phyloP scores from a whole-genome alignment of 352 stramenopile genomes.

The Globisporangium paroecandrum region DNA sequence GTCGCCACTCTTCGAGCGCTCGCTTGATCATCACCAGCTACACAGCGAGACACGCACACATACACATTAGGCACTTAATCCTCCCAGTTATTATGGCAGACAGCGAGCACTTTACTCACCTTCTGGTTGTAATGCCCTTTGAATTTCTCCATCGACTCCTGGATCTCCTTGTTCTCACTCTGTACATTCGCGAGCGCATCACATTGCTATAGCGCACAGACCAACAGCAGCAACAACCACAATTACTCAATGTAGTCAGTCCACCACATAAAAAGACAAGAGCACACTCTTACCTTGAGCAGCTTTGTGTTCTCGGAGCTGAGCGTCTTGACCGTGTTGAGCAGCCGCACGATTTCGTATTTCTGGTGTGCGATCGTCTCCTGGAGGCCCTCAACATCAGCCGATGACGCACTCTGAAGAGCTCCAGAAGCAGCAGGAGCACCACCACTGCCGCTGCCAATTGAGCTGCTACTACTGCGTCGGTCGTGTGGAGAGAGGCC shows the following conservation, averaged over 20 bases:
- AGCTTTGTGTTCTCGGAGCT: conserved; percentile 83
- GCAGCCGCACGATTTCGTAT: conserved; percentile 72
- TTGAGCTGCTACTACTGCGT: conserved; percentile 3
- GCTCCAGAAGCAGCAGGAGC: not conserved
- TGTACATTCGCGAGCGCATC: conserved; percentile 69
- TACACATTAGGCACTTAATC: not conserved
- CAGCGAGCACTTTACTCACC: conserved; percentile 25
- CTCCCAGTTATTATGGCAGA: not conserved
- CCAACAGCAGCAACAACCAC: not conserved
- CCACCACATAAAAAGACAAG: not conserved
- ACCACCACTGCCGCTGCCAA: not conserved
- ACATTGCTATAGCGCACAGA: conserved; percentile 50
- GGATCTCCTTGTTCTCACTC: conserved; percentile 71
- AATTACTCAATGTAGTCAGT: not conserved
- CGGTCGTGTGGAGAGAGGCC: not conserved
- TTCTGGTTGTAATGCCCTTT: conserved; percentile 88
- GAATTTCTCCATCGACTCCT: conserved; percentile 82
- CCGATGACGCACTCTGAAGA: not conserved
- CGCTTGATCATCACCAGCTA: conserved; percentile 88
- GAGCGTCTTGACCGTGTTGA: conserved; percentile 84
- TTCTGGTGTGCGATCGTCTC: conserved; percentile 71
- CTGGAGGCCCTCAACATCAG: conserved; percentile 44
- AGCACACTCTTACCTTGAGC: conserved; percentile 49
- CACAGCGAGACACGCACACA: not conserved
- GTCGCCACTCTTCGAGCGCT: conserved; percentile 85